Conservation (phyloP, 805 yeast species). For the Nakazawaea wickerhamii region DNA sequence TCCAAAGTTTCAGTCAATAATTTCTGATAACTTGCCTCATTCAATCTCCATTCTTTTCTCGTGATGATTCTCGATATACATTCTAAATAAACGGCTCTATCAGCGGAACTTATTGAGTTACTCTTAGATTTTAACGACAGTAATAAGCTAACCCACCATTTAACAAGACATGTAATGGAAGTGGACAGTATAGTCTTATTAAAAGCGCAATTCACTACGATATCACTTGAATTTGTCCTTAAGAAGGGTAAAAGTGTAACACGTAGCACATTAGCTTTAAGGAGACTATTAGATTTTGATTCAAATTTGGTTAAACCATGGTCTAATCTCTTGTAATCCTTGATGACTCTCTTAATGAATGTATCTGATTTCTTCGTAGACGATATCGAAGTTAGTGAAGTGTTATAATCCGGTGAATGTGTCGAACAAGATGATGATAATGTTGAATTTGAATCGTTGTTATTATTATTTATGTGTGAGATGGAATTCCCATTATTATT, state of each 20-base stretch:
- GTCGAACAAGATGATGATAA: neutral
- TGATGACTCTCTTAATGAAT: conserved; percentile 1
- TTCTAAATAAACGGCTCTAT: conserved; percentile 48
- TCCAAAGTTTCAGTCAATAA: conserved; percentile 48
- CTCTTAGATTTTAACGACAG: conserved; percentile 23
- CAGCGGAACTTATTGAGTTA: conserved; percentile 34
- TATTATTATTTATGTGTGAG: too few species aligned
- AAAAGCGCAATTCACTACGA: conserved; percentile 14
- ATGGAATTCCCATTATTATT: neutral
- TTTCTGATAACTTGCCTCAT: conserved; percentile 22
- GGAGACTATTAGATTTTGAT: conserved; percentile 31
- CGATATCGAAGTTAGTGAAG: neutral
- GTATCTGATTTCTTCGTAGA: conserved; percentile 5
- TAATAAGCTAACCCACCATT: conserved; percentile 53
- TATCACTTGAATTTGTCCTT: conserved; percentile 20
- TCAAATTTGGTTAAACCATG: conserved; percentile 38
- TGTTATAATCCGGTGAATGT: neutral
- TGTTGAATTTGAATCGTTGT: neutral
- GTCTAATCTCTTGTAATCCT: conserved; percentile 35
- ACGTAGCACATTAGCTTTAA: conserved; percentile 43
- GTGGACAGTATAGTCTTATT: conserved; percentile 10
- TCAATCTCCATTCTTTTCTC: conserved; percentile 41
- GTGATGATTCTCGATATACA: conserved; percentile 46
- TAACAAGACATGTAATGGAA: conserved; percentile 23
- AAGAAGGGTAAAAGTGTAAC: conserved; percentile 41